Conservation (phyloP, 1,139 yeast species). For the Suhomyces maxii region DNA sequence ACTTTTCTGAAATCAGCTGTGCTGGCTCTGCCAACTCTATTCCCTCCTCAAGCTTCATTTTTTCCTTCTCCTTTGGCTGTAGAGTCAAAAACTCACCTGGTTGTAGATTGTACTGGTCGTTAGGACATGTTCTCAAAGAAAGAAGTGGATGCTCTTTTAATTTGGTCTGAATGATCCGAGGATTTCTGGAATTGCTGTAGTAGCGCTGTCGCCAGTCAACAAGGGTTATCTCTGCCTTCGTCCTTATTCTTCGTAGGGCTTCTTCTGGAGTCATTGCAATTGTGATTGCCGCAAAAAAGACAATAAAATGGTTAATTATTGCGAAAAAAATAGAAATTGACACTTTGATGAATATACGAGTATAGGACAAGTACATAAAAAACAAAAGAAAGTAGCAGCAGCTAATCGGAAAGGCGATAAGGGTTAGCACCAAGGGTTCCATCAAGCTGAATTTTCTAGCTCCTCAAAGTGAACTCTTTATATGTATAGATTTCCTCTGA, state of each 20-base stretch:
- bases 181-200: slow-evolving; percentile 23
- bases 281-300: slow-evolving; percentile 5
- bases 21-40: slow-evolving; percentile 82
- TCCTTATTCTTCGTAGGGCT: slow-evolving; percentile 10
- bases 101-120: slow-evolving; percentile 17
- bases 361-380: too few relatives aligned
- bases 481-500: too few relatives aligned
- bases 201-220: slow-evolving; percentile 20
- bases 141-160: slow-evolving; percentile 17
- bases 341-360: too few relatives aligned
- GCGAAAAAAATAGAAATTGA: too few relatives aligned
- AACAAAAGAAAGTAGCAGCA: too few relatives aligned
- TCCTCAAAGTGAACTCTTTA: too few relatives aligned
- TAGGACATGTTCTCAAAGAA: slow-evolving; percentile 22
- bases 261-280: not conserved
- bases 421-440: too few relatives aligned
- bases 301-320: too few relatives aligned
- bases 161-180: slow-evolving; percentile 24
- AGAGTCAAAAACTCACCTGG: slow-evolving; percentile 21
- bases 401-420: too few relatives aligned
- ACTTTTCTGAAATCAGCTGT: not conserved
- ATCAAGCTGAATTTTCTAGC: too few relatives aligned
- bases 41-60: slow-evolving; percentile 23
- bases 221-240: slow-evolving; percentile 11
- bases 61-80: slow-evolving; percentile 1